Evolutionary conservation across 2,329 filamentous ascomycete genomes (phyloP).

Genomic region (Cryphonectria radicalis): DNA sequence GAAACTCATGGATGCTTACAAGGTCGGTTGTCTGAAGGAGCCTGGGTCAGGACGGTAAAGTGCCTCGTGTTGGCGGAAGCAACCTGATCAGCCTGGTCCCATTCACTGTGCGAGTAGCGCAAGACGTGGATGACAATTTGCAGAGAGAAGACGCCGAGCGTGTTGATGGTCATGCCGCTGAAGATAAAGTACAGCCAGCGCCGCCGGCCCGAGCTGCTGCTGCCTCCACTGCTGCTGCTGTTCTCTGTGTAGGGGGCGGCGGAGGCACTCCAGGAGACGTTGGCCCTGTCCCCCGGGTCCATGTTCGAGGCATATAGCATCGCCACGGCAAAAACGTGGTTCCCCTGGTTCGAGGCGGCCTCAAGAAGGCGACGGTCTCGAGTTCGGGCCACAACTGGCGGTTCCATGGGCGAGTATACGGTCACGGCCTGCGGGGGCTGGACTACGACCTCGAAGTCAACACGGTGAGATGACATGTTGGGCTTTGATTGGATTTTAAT

Average conservation of each 20-base stretch:
- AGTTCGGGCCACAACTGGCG: constrained; percentile 25
- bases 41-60: constrained; percentile 13
- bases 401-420: constrained; percentile 10
- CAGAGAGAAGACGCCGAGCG: constrained; percentile 10
- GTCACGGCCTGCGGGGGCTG: constrained; percentile 14
- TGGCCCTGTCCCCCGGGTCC: background rate
- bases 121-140: constrained; percentile 9
- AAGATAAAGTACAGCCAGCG: constrained; percentile 27
- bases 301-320: constrained; percentile 16
- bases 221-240: constrained; percentile 1
- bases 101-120: background rate
- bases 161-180: background rate
- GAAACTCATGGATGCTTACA: constrained; percentile 7
- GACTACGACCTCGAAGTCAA: constrained; percentile 21
- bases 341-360: background rate
- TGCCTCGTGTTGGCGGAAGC: background rate
- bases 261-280: constrained; percentile 2
- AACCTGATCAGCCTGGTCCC: background rate
- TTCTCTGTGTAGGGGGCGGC: background rate
- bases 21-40: background rate
- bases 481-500: background rate
- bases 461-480: constrained; percentile 2
- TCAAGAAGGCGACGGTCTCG: constrained; percentile 12
- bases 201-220: constrained; percentile 16
- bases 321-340: constrained; percentile 12